Evolutionary conservation across 2,329 filamentous ascomycete genomes (phyloP).

Genomic region (Aphanocladium album): DNA sequence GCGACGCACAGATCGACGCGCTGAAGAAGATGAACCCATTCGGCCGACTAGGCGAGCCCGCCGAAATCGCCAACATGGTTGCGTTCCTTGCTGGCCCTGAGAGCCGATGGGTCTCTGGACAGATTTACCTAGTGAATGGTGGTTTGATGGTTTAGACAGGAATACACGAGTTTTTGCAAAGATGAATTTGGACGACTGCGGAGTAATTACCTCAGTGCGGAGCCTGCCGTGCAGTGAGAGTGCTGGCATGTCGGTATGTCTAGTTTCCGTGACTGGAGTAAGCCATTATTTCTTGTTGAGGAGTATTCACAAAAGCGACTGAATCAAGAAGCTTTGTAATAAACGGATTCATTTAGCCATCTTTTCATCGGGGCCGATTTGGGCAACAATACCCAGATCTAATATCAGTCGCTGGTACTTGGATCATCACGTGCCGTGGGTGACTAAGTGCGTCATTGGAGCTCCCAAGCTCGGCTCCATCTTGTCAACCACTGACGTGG

Average conservation of each 20-base stretch:
- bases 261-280: not conserved
- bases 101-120: slow-evolving; percentile 18
- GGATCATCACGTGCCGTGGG: slow-evolving; percentile 6
- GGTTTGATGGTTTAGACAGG: slow-evolving; percentile 7
- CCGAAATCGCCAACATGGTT: slow-evolving; percentile 18
- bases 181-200: not conserved
- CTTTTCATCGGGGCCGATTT: too few relatives aligned
- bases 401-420: too few relatives aligned
- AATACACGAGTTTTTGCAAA: not conserved
- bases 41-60: slow-evolving; percentile 17
- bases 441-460: slow-evolving; percentile 14
- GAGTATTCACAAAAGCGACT: too few relatives aligned
- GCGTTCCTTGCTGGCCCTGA: slow-evolving; percentile 18
- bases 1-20: slow-evolving; percentile 38
- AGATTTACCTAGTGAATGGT: slow-evolving; percentile 20
- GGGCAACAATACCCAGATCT: too few relatives aligned
- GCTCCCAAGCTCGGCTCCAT: not conserved
- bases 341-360: too few relatives aligned
- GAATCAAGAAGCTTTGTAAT: too few relatives aligned
- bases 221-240: too few relatives aligned
- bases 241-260: not conserved
- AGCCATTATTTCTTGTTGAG: too few relatives aligned
- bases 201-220: not conserved
- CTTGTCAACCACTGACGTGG: slow-evolving; percentile 4
- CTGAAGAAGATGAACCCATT: slow-evolving; percentile 25